Evolutionary conservation across 192 early-diverging fungal genomes (phyloP).

Genomic region (Chytriomyces hyalinus): DNA sequence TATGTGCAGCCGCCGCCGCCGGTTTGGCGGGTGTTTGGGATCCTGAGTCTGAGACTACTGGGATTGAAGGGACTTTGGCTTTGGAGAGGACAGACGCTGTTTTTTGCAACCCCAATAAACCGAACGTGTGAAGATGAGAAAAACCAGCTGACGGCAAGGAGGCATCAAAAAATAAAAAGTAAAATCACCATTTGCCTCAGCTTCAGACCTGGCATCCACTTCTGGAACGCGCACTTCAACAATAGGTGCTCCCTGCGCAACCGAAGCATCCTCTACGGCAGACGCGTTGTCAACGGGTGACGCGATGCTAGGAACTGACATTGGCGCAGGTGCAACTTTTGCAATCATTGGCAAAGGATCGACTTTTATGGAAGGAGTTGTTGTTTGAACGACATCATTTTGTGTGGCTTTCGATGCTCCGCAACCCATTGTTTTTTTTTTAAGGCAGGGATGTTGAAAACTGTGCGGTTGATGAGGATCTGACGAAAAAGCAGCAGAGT

Average conservation of each 20-base stretch:
- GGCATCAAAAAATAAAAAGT: no score
- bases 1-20: conserved; percentile 1
- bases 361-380: conserved; percentile 11
- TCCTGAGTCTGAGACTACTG: background rate
- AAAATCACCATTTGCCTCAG: background rate
- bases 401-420: conserved; percentile 39
- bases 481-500: no score
- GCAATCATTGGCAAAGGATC: background rate
- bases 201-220: background rate
- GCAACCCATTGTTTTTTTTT: conserved; percentile 38
- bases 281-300: background rate
- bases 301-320: background rate
- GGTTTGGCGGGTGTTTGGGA: background rate
- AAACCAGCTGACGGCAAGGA: no score
- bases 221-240: background rate
- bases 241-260: background rate
- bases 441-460: no score
- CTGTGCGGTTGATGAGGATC: no score
- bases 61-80: background rate
- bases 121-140: background rate
- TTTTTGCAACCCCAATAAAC: conserved; percentile 11
- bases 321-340: background rate
- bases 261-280: background rate
- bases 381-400: conserved; percentile 23
- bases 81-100: conserved; percentile 37